Evolutionary conservation across 2,329 filamentous ascomycete species (phyloP), one percentile per base, ranked within the genome.

Genomic region (Cercospora berteroae): DNA sequence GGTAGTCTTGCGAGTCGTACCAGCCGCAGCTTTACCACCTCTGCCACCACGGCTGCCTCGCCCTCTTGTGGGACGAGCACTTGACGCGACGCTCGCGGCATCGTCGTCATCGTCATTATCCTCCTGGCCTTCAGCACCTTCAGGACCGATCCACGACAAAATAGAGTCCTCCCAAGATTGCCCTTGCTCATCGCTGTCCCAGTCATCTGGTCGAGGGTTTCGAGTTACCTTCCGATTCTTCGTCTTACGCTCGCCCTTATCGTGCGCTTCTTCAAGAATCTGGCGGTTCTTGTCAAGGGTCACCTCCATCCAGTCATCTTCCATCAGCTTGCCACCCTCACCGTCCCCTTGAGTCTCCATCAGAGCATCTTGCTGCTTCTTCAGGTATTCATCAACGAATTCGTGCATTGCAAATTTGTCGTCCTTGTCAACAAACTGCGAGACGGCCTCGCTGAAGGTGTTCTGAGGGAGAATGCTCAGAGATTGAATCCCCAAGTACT

Each of bases 381-480:
- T 74, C 29, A 84, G 74, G 69, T 78, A 81, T 4, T 82, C 78
- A 4, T 79, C 76, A 7, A 84, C 79, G 66, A 84, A 84, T 12
- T 76, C 78, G 69, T 82, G 78, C 89, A 98, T 93, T 2, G 93
- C 93, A 74, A 95, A 89, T 76, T 94, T 96, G 81, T 99, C 95
- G 72, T 97, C 93, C 73, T 98, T 98, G 77, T 94, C 89, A 27
- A 99, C 93, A 74, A 95, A 99, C 69, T 96, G 91, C 57, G 89
- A 90, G 5, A 99, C 93, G 0, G 95, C 95, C 75, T 98, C 94
- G 16, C 93, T 91, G 75, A 99, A 97, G 0, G 90, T 91, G 31
- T 94, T 95, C 74, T 97, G 92, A 0, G 95, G 95, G 0, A 99
- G 84, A 59, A 99, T 95, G 66, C 94, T 96, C 33, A 99, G 86